phyloP scores from a whole-genome alignment of 208 protist genomes.

The Trypanosoma vivax region DNA sequence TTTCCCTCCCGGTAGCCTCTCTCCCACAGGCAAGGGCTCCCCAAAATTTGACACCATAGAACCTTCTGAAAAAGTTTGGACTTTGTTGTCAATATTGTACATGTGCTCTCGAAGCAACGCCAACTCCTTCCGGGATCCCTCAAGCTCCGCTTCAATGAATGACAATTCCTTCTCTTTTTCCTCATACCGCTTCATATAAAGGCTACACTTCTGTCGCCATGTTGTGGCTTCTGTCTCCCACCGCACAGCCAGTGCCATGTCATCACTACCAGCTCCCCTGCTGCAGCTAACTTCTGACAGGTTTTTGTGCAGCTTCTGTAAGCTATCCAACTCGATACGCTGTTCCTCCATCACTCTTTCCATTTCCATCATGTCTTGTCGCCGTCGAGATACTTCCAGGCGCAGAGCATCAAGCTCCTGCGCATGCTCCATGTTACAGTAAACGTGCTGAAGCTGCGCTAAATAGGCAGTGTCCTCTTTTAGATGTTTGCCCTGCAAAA shows the following conservation, averaged over 20 bases:
- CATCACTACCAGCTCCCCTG: not conserved
- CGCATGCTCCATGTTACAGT: conserved; percentile 40
- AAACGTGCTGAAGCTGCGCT: conserved; percentile 54
- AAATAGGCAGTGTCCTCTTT: conserved; percentile 74
- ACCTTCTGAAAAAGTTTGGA: conserved; percentile 2
- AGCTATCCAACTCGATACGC: conserved; percentile 40
- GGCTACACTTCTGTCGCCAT: conserved; percentile 71
- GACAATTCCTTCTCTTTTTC: conserved; percentile 58
- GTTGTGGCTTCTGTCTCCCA: conserved; percentile 67
- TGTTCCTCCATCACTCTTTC: conserved; percentile 26
- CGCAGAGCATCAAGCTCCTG: conserved; percentile 50
- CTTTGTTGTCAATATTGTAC: conserved; percentile 20
- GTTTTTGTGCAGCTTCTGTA: conserved; percentile 19
- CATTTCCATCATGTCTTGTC: conserved; percentile 1
- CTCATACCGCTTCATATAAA: conserved; percentile 59
- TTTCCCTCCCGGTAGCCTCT: too few species aligned
- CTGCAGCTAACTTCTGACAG: not conserved
- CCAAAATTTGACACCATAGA: too few species aligned
- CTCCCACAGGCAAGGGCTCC: too few species aligned
- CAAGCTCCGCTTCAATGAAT: conserved; percentile 69
- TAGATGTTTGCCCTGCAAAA: conserved; percentile 57
- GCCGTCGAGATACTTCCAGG: conserved; percentile 16
- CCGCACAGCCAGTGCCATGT: conserved; percentile 19
- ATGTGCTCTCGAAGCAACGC: conserved; percentile 42
- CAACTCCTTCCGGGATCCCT: conserved; percentile 39